Conservation (phyloP, 371 early-diverging fungal genomes). For the Nematocida sp. region DNA sequence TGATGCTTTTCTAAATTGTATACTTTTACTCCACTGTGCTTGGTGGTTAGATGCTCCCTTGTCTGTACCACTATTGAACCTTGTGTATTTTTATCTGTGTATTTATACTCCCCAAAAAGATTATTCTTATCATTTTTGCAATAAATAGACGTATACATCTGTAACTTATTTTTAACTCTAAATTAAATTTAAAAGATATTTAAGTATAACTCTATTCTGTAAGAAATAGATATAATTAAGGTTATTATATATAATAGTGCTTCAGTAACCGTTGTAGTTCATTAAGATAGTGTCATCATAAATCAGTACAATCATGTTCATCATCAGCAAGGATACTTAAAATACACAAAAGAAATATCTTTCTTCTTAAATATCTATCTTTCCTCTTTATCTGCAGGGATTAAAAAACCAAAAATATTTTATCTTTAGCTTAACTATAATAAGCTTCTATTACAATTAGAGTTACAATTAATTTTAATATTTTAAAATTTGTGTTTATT, state of each 20-base stretch:
- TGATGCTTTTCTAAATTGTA: too few relatives aligned
- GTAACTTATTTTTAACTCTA: not conserved
- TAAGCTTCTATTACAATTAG: too few relatives aligned
- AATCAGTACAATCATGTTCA: slow-evolving; percentile 29
- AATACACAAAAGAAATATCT: too few relatives aligned
- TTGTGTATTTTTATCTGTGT: not conserved
- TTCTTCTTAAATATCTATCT: too few relatives aligned
- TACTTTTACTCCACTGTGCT: too few relatives aligned
- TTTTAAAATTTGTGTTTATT: too few relatives aligned
- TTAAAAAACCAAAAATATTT: too few relatives aligned
- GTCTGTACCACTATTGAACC: not conserved
- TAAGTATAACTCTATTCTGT: not conserved
- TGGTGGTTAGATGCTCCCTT: not conserved
- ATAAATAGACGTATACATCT: not conserved
- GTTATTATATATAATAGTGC: too few relatives aligned
- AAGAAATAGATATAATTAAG: slow-evolving; percentile 22
- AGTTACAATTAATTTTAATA: too few relatives aligned
- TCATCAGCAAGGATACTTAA: too few relatives aligned
- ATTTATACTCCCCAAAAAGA: not conserved
- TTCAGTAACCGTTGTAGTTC: slow-evolving; percentile 55
- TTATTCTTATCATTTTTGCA: slow-evolving; percentile 22
- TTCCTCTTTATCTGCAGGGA: too few relatives aligned
- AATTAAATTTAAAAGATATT: not conserved
- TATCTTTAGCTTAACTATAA: too few relatives aligned
- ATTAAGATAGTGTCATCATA: slow-evolving; percentile 38